These are phyloP conservation scores for Globisporangium carolinianum DNA, from an alignment of 352 stramenopile genomes.

Conservation along the genomic window DNA sequence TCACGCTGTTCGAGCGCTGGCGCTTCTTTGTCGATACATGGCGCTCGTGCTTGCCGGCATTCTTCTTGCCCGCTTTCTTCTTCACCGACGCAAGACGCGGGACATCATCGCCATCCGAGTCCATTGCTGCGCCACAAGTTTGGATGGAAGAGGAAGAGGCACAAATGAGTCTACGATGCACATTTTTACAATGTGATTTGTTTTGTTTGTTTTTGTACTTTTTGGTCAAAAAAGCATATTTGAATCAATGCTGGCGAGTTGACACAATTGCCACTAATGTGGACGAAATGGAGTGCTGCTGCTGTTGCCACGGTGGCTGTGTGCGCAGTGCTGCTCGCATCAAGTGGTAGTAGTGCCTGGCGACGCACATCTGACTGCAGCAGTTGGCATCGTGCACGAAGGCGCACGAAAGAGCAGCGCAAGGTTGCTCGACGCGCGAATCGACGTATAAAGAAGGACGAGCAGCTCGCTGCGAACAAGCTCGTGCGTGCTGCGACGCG, in stretches of 20 bases:
- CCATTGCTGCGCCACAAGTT: neutral
- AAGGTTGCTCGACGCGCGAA: constrained; percentile 10
- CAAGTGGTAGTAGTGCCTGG: neutral
- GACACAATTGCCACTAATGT: too few relatives aligned
- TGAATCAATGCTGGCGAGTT: neutral
- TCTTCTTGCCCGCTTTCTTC: constrained; percentile 1
- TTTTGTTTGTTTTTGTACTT: too few relatives aligned
- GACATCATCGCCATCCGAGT: neutral
- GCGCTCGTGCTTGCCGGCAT: neutral
- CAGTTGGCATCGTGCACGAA: neutral
- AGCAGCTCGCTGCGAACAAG: constrained; percentile 21
- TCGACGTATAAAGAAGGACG: constrained; percentile 28
- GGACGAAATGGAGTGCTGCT: neutral
- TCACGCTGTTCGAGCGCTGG: constrained; percentile 23
- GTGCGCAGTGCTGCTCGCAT: neutral
- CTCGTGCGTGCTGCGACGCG: constrained; percentile 8
- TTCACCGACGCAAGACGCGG: constrained; percentile 6
- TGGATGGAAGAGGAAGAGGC: too few relatives aligned
- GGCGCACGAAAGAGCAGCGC: constrained; percentile 11
- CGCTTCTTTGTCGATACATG: constrained; percentile 20
- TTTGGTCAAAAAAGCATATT: too few relatives aligned
- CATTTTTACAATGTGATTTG: too few relatives aligned
- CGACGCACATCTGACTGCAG: neutral
- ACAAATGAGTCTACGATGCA: too few relatives aligned
- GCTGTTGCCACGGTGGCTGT: constrained; percentile 9